Conservation (phyloP, 768 basidiomycete species). For the Boletus sp. region DNA sequence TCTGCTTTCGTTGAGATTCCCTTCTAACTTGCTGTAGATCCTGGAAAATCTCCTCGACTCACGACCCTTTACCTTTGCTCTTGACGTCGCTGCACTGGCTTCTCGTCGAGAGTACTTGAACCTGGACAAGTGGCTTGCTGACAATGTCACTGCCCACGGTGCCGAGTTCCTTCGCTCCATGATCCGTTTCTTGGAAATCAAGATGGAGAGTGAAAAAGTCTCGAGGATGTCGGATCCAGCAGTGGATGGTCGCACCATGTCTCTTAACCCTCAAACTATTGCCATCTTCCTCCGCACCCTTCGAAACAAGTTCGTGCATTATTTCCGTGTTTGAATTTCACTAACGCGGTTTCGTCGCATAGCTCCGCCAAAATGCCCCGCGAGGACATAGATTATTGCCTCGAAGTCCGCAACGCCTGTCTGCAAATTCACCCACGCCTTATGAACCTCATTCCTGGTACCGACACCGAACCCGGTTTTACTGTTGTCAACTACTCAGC, state of each 20-base stretch:
- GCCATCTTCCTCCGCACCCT: constrained; percentile 91
- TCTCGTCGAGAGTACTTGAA: constrained; percentile 93
- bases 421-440: constrained; percentile 94
- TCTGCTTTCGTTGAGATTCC: background rate
- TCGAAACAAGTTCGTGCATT: constrained; percentile 66
- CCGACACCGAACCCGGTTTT: constrained; percentile 89
- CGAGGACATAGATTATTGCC: constrained; percentile 80
- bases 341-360: constrained; percentile 1
- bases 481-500: constrained; percentile 82
- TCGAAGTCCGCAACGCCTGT: constrained; percentile 90
- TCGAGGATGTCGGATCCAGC: constrained; percentile 74
- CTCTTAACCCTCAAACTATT: constrained; percentile 83
- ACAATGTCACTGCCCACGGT: constrained; percentile 80
- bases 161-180: constrained; percentile 84
- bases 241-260: constrained; percentile 78
- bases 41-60: constrained; percentile 90
- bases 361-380: constrained; percentile 75
- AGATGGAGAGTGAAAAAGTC: constrained; percentile 87
- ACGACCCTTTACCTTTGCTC: constrained; percentile 82
- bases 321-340: background rate
- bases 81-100: constrained; percentile 93
- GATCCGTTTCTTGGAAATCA: constrained; percentile 86
- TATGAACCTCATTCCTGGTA: constrained; percentile 86
- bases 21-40: constrained; percentile 49
- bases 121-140: constrained; percentile 94